These are phyloP conservation scores for Pharnaceum exiguum DNA, from an alignment of 148 eudicot species.

Conservation along the genomic window DNA sequence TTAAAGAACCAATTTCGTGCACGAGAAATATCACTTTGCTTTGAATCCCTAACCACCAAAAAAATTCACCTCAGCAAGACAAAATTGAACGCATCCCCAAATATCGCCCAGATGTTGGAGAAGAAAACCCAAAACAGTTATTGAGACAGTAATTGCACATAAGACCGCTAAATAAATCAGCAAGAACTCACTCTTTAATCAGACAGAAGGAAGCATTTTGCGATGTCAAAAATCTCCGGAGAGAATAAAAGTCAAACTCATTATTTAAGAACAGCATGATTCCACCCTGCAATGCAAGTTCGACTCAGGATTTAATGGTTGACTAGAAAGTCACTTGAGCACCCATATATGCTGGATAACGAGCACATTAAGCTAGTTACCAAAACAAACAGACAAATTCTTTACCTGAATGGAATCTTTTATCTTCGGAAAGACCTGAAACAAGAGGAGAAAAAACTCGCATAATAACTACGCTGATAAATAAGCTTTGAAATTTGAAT, in stretches of 20 bases:
- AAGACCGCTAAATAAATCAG: background rate
- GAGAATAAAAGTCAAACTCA: slow-evolving; percentile 78
- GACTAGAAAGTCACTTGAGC: background rate
- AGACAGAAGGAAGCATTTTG: slow-evolving; percentile 83
- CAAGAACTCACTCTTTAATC: slow-evolving; percentile 73
- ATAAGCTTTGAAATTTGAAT: background rate
- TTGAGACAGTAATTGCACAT: background rate
- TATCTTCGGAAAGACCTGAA: slow-evolving; percentile 91
- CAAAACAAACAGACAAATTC: background rate
- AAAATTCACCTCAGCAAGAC: background rate
- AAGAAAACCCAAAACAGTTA: background rate
- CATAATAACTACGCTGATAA: background rate
- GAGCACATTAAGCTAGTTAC: background rate
- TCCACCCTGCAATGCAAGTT: slow-evolving; percentile 58
- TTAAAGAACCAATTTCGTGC: slow-evolving; percentile 73
- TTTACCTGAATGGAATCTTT: slow-evolving; percentile 87
- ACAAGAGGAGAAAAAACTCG: slow-evolving; percentile 15
- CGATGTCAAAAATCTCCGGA: slow-evolving; percentile 78
- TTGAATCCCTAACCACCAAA: slow-evolving; percentile 50
- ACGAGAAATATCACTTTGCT: slow-evolving; percentile 76
- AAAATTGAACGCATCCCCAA: background rate
- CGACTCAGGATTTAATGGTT: background rate
- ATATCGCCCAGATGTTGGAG: background rate
- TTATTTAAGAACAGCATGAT: slow-evolving; percentile 76
- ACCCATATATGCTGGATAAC: background rate